Percentiles rank a stretch among this genome's conserved stretches.
Evolutionary conservation across 805 yeast genomes (phyloP).

Genomic region (Candida multigemmis): DNA sequence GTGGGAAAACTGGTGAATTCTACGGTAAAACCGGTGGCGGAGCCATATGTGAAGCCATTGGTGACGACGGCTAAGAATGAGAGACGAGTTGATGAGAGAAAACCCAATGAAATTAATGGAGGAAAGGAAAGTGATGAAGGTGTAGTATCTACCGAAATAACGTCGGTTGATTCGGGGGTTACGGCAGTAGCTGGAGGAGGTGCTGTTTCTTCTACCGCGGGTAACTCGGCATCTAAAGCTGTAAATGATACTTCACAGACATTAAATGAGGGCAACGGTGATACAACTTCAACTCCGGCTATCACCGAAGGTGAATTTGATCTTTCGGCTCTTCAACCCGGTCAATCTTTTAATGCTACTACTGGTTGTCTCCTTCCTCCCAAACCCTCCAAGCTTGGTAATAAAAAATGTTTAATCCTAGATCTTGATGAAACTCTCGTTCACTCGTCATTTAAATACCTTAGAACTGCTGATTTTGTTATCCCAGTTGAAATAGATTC

Average conservation of each 20-base stretch:
- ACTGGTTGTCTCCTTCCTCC: slow-evolving; percentile 62
- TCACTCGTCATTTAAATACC: slow-evolving; percentile 87
- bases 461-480: slow-evolving; percentile 90
- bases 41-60: slow-evolving; percentile 3
- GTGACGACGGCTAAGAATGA: slow-evolving; percentile 1
- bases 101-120: not conserved
- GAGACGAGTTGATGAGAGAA: not conserved
- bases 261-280: slow-evolving; percentile 4
- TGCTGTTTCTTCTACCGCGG: slow-evolving; percentile 3
- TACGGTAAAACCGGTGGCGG: slow-evolving; percentile 8
- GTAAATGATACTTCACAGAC: slow-evolving; percentile 3
- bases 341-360: slow-evolving; percentile 54
- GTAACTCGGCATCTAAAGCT: slow-evolving; percentile 1
- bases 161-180: too few species aligned
- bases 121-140: too few species aligned
- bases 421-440: slow-evolving; percentile 96
- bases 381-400: slow-evolving; percentile 36
- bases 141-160: too few species aligned
- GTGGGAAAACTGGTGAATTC: too few species aligned
- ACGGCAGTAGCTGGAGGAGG: too few species aligned
- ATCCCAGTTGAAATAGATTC: slow-evolving; percentile 96
- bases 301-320: slow-evolving; percentile 8
- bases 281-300: slow-evolving; percentile 4
- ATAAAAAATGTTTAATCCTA: slow-evolving; percentile 77
- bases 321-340: slow-evolving; percentile 52